Base-by-base conservation (phyloP, 148 eudicot genomes). In the Spergularia bocconei region DNA sequence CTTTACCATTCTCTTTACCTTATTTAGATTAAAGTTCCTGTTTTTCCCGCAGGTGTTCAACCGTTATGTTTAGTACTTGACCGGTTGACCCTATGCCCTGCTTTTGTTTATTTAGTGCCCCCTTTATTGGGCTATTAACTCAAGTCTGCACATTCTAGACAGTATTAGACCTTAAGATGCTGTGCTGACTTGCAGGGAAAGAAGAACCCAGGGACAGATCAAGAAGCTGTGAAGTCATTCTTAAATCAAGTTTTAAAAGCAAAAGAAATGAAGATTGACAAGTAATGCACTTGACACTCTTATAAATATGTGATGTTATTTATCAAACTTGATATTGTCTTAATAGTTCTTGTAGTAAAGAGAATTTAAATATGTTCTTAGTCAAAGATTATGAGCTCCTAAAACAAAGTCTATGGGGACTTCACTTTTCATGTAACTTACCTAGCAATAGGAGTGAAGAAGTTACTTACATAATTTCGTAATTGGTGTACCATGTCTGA, bases 181-280 rank as follows among this genome's bases (percentile, higher is more conserved):
- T 23, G 23, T 76, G 36, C 7, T 61, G 61, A 61, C 64, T 83
- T 83, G 82, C 84, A 95, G 98, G 97, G 98, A 53, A 95, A 92
- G 87, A 90, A 76, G 71, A 95, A 95, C 80, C 99, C 97, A 2
- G 96, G 91, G 60, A 95, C 99, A 39, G 90, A 95, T 78, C 79
- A 77, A 11, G 74, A 77, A 44, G 70, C 97, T 53, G 99, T 95
- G 39, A 77, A 80, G 83, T 76, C 84, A 70, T 92, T 92, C 85
- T 79, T 95, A 84, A 36, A 76, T 48, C 77, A 83, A 89, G 99
- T 95, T 67, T 53, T 56, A 87, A 71, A 85, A 68, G 96, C 93
- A 64, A 89, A 82, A 82, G 90, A 92, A 80, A 95, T 95, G 99
- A 89, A 82, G 85, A 89, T 92, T 44, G 99, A 95, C 89, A 95